A percentile compares a stretch with the other conserved stretches of the same genome.
phyloP scores from a whole-genome alignment of 2,329 filamentous ascomycete species.

The Fusarium drepaniforme region DNA sequence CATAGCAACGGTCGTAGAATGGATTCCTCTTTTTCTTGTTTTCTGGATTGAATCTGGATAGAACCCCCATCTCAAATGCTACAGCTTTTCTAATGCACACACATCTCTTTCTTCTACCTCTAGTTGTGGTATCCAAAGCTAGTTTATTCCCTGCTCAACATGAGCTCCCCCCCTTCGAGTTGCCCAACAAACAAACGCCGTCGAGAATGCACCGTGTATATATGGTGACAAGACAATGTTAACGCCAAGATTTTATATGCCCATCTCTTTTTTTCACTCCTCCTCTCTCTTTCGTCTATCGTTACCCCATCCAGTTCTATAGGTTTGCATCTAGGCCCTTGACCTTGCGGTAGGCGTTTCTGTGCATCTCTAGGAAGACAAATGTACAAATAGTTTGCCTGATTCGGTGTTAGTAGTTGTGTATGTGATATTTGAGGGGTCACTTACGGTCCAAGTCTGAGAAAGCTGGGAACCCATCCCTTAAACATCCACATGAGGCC shows the following conservation, averaged over 20 bases:
- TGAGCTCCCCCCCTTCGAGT: slow-evolving; percentile 8
- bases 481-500: slow-evolving; percentile 88
- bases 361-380: slow-evolving; percentile 87
- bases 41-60: slow-evolving; percentile 4
- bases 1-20: slow-evolving; percentile 46
- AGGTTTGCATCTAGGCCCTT: slow-evolving; percentile 52
- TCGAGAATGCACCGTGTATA: slow-evolving; percentile 33
- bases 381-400: slow-evolving; percentile 90
- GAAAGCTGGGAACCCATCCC: slow-evolving; percentile 86
- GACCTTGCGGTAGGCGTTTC: slow-evolving; percentile 76
- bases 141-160: slow-evolving; percentile 9
- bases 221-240: slow-evolving; percentile 30
- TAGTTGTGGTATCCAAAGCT: slow-evolving; percentile 29
- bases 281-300: slow-evolving; percentile 29
- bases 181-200: slow-evolving; percentile 39
- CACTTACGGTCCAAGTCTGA: slow-evolving; percentile 72
- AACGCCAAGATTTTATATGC: slow-evolving; percentile 41
- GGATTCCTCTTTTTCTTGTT: slow-evolving; percentile 30
- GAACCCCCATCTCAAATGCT: neutral
- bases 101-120: slow-evolving; percentile 13
- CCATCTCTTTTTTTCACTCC: slow-evolving; percentile 8
- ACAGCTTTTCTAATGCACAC: neutral
- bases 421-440: neutral
- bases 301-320: slow-evolving; percentile 32
- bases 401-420: slow-evolving; percentile 21